These are phyloP conservation scores for Crithidia fasciculata DNA, from an alignment of 208 protist species.

Conservation along the genomic window DNA sequence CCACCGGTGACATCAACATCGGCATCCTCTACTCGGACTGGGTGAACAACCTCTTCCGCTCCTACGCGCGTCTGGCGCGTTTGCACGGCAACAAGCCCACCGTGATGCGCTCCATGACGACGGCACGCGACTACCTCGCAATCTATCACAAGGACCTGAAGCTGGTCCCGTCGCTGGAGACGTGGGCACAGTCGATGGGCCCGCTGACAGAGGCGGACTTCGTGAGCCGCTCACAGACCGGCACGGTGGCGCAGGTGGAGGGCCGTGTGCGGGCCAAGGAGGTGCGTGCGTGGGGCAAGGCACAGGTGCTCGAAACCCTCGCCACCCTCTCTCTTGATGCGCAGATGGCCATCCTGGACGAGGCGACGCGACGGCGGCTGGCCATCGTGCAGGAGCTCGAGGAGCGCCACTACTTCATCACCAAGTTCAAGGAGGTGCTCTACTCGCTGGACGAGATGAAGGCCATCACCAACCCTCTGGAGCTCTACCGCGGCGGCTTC, in stretches of 20 bases:
- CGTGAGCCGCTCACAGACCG: slow-evolving; percentile 7
- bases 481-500: slow-evolving; percentile 37
- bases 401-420: slow-evolving; percentile 46
- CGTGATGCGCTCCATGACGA: background rate
- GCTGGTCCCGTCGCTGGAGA: slow-evolving; percentile 46
- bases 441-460: slow-evolving; percentile 63
- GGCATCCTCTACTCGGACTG: slow-evolving; percentile 58
- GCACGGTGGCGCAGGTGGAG: slow-evolving; percentile 16
- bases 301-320: slow-evolving; percentile 23
- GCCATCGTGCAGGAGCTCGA: slow-evolving; percentile 40
- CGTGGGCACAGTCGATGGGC: slow-evolving; percentile 45
- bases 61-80: background rate
- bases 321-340: slow-evolving; percentile 39
- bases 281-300: background rate
- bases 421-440: slow-evolving; percentile 59
- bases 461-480: slow-evolving; percentile 42
- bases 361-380: slow-evolving; percentile 22
- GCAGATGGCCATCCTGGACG: slow-evolving; percentile 34
- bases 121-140: slow-evolving; percentile 27
- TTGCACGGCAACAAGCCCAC: background rate
- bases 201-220: slow-evolving; percentile 35
- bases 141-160: slow-evolving; percentile 35
- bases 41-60: slow-evolving; percentile 11
- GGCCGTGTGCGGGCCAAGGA: slow-evolving; percentile 24
- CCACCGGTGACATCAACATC: slow-evolving; percentile 68